These are phyloP conservation scores for Cyberlindnera maclurae DNA, from an alignment of 805 yeast species.

Conservation along the genomic window DNA sequence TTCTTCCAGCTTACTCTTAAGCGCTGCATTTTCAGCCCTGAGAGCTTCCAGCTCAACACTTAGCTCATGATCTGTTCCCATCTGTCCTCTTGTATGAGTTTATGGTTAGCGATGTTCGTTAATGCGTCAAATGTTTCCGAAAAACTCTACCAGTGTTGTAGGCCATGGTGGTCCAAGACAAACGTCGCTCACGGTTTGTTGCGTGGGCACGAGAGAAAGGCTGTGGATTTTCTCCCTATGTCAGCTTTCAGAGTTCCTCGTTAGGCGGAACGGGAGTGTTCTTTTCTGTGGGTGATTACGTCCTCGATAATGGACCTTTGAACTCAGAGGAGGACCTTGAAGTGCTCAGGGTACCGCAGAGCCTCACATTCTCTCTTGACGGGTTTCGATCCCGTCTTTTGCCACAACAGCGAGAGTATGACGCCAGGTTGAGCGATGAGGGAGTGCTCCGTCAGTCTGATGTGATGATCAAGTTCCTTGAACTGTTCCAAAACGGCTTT, in stretches of 20 bases:
- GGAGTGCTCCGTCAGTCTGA: slow-evolving; percentile 13
- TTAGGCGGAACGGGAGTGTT: slow-evolving; percentile 34
- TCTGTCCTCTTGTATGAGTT: background rate
- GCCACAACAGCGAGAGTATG: slow-evolving; percentile 13
- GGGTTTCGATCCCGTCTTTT: slow-evolving; percentile 19
- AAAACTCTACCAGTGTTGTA: no score
- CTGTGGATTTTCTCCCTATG: slow-evolving; percentile 3
- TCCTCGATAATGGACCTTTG: slow-evolving; percentile 2
- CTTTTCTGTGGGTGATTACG: slow-evolving; percentile 9
- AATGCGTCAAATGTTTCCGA: no score
- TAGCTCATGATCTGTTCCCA: background rate
- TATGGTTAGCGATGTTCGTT: no score
- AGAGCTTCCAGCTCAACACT: slow-evolving; percentile 9
- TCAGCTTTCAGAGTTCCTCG: slow-evolving; percentile 19
- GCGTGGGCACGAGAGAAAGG: slow-evolving; percentile 13
- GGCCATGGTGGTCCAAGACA: slow-evolving; percentile 4
- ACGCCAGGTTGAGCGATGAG: slow-evolving; percentile 3
- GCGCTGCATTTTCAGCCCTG: slow-evolving; percentile 11
- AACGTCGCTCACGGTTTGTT: slow-evolving; percentile 10
- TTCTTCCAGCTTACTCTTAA: slow-evolving; percentile 2
- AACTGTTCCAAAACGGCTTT: slow-evolving; percentile 13
- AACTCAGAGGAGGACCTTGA: slow-evolving; percentile 19
- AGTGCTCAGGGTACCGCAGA: slow-evolving; percentile 33
- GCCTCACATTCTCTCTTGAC: slow-evolving; percentile 27
- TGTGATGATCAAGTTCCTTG: slow-evolving; percentile 15